Conservation (phyloP, 2,329 filamentous ascomycete species). For the Magnaporthiopsis poae region DNA sequence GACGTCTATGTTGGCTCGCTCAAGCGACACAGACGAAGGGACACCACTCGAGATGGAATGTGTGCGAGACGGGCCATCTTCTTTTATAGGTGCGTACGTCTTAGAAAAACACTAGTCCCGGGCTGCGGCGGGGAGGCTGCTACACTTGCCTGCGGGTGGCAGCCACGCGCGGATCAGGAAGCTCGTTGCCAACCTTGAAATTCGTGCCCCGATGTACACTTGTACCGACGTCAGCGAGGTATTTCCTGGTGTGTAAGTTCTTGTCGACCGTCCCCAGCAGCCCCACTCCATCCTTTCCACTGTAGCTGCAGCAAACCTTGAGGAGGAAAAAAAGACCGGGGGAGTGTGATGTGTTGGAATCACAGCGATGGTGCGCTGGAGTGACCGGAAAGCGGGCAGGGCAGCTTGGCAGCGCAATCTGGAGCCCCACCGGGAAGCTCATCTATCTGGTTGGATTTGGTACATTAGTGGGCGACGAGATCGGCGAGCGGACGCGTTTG, state of each 20-base stretch:
- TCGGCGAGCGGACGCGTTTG: background rate
- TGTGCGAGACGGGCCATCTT: background rate
- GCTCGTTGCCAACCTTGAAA: background rate
- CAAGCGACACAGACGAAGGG: background rate
- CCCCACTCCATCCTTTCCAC: background rate
- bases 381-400: background rate
- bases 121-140: no score
- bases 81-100: background rate
- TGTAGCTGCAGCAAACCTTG: background rate
- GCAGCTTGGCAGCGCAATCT: background rate
- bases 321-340: background rate
- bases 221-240: background rate
- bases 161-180: no score
- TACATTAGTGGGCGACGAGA: background rate
- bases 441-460: background rate
- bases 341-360: background rate
- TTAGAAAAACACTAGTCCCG: background rate
- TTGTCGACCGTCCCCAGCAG: background rate
- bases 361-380: background rate
- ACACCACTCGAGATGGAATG: background rate
- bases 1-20: background rate
- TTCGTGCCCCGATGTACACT: background rate
- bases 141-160: no score
- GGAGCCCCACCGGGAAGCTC: background rate
- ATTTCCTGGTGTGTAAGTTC: background rate